Evolutionary conservation across 768 basidiomycete genomes (phyloP).

Genomic region (Sporobolomyces phaffii): DNA sequence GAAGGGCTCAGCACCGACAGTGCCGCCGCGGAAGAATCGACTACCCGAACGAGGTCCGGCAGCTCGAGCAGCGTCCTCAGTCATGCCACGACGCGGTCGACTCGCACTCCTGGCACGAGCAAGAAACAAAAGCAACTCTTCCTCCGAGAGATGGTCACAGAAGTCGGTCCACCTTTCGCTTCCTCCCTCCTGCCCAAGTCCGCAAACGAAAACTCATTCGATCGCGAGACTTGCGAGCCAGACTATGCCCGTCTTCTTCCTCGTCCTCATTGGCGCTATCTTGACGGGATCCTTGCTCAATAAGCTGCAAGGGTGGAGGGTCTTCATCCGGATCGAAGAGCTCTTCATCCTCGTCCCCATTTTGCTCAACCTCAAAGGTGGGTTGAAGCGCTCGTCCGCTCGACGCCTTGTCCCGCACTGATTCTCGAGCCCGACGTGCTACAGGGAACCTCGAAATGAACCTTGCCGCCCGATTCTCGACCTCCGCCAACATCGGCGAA

Average conservation of each 20-base stretch:
- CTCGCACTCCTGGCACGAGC: constrained; percentile 12
- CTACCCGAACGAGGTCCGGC: not conserved
- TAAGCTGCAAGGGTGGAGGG: constrained; percentile 77
- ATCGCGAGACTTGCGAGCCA: constrained; percentile 44
- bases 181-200: not conserved
- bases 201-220: not conserved
- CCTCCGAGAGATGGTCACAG: constrained; percentile 37
- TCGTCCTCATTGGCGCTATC: constrained; percentile 74
- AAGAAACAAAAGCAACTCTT: constrained; percentile 2
- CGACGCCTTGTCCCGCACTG: no score
- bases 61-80: not conserved
- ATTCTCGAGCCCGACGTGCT: no score
- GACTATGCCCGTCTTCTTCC: constrained; percentile 79
- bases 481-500: constrained; percentile 84
- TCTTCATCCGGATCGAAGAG: constrained; percentile 84
- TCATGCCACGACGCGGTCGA: not conserved
- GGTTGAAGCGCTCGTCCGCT: not conserved
- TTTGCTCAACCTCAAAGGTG: constrained; percentile 91
- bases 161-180: constrained; percentile 39
- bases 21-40: not conserved
- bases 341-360: constrained; percentile 95
- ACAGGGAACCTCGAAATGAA: constrained; percentile 83
- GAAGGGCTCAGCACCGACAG: no score
- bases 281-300: constrained; percentile 88
- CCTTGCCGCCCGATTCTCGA: constrained; percentile 87